Evolutionary conservation across 2,329 filamentous ascomycete species (phyloP), one percentile per base, ranked within the genome.

Genomic region (Ophiognomonia clavigignenti-juglandacearum): DNA sequence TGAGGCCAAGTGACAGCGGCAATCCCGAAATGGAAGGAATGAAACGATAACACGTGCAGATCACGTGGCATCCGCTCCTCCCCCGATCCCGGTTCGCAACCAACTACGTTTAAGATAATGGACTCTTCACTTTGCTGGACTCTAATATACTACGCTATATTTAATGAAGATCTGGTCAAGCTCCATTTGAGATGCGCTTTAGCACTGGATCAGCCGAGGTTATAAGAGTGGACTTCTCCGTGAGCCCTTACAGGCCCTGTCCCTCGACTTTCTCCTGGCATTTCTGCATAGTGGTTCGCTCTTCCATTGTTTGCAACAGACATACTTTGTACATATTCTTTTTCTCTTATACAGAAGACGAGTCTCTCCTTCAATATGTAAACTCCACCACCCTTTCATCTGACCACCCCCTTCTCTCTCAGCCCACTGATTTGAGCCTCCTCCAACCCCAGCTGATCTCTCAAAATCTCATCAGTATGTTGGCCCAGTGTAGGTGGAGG

Each of bases 401-500:
- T 66, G 11, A 95, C 71, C 2, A 88, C 80, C 0, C 88, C 88
- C 41, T 81, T 76, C 26, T 72, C 68, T 58, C 75, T 86, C 54
- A 95, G 64, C 9, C 64, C 67, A 34, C 72, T 63, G 45, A 96
- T 85, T 41, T 85, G 75, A 1, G 64, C 66, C 39, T 73, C 66
- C 14, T 67, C 72, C 55, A 88, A 70, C 0, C 82, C 81, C 16
- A 93, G 66, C 19, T 89, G 61, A 20, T 78, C 75, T 18, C 65
- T 62, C 48, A 96, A 65, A 5, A 96, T 75, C 63, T 93, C 86
- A 55, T 88, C 74, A 0, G 90, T 96, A 65, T 96, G 89, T 67
- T 96, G 82, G 0, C 91, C 93, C 27, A 98, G 69, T 7, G 85
- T 86, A 1, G 93, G 93, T 16, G 93, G 93, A 22, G 87, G 79